Conservation (phyloP, 1,284 basidiomycete species). For the Ganoderma leucocontextum region DNA sequence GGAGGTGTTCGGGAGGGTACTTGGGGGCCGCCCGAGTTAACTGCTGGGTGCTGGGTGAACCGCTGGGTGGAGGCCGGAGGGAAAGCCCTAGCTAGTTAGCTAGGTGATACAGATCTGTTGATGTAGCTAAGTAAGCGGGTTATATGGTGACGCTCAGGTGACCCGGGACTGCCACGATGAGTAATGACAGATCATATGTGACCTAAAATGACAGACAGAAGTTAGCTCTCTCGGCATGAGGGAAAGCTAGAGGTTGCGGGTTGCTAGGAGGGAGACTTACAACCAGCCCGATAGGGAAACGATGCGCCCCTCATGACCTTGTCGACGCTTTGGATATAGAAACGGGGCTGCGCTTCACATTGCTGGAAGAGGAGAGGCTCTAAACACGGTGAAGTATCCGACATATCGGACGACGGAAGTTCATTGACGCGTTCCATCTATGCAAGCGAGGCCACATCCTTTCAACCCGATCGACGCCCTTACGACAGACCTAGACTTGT, state of each 20-base stretch:
- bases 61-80: too few relatives aligned
- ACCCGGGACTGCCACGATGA: conserved; percentile 1
- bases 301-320: not conserved
- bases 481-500: not conserved
- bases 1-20: too few relatives aligned
- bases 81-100: too few relatives aligned
- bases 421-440: not conserved
- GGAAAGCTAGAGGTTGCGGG: not conserved
- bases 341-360: not conserved
- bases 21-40: too few relatives aligned
- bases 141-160: too few relatives aligned
- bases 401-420: not conserved
- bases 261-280: conserved; percentile 7
- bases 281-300: not conserved
- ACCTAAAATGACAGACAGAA: conserved; percentile 2
- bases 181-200: conserved; percentile 5
- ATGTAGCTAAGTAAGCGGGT: too few relatives aligned
- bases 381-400: conserved; percentile 4
- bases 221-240: not conserved
- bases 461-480: not conserved
- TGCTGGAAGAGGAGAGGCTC: conserved; percentile 4
- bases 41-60: too few relatives aligned
- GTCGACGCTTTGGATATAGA: not conserved
- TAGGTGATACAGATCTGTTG: too few relatives aligned
- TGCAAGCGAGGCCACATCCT: not conserved